These are phyloP conservation scores for Naegleria gruberi DNA, from an alignment of 208 protist species.

Conservation along the genomic window DNA sequence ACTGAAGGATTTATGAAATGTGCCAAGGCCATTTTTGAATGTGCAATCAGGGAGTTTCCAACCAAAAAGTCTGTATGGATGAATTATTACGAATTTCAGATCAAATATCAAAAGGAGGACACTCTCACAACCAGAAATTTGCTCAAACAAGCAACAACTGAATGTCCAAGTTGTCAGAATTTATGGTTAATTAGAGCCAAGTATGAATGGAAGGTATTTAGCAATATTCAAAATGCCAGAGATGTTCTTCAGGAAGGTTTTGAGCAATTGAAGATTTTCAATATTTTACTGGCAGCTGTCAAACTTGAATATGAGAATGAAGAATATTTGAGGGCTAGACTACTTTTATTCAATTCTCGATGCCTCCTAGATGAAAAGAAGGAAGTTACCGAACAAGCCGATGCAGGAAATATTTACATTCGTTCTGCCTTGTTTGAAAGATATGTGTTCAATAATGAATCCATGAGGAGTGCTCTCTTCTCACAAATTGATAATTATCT, in stretches of 20 bases:
- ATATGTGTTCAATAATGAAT: constrained; percentile 26
- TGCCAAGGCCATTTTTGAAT: constrained; percentile 62
- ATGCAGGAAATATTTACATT: constrained; percentile 72
- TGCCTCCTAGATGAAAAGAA: not conserved
- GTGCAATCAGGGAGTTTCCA: constrained; percentile 55
- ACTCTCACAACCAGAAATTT: constrained; percentile 41
- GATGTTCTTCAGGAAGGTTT: constrained; percentile 52
- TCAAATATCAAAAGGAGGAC: constrained; percentile 48
- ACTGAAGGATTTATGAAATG: constrained; percentile 33
- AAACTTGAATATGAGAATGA: constrained; percentile 76
- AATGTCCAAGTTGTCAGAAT: constrained; percentile 62
- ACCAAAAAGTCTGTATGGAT: constrained; percentile 67
- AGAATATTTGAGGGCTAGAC: constrained; percentile 53
- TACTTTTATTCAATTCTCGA: not conserved
- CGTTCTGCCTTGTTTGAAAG: constrained; percentile 64
- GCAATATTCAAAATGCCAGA: constrained; percentile 47
- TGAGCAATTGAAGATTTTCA: too few relatives aligned
- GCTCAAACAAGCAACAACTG: constrained; percentile 52
- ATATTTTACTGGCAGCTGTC: constrained; percentile 80
- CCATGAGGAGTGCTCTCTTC: constrained; percentile 32
- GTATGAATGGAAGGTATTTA: constrained; percentile 56
- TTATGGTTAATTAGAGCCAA: constrained; percentile 83
- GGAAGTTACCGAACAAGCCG: not conserved
- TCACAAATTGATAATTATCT: constrained; percentile 73
- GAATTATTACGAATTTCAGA: constrained; percentile 59